Conservation (phyloP, 2,329 filamentous ascomycete genomes). For the Aquanectria penicillioides region DNA sequence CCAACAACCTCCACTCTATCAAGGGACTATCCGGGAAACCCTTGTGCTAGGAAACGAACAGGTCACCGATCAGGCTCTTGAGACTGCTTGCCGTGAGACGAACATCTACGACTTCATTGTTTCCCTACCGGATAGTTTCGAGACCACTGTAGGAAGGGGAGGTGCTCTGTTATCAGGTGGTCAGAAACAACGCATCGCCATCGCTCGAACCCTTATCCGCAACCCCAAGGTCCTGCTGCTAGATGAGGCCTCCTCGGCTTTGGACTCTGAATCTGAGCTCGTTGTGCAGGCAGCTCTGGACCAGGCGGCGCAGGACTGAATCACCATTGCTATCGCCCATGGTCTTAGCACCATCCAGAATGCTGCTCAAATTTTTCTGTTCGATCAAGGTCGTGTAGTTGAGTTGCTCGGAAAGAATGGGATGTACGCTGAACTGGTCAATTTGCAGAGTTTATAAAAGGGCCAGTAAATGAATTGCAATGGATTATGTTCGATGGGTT, state of each 20-base stretch:
- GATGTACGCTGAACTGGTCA: constrained; percentile 2
- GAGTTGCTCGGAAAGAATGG: neutral
- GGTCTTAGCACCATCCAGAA: constrained; percentile 8
- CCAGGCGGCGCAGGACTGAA: constrained; percentile 7
- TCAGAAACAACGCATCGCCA: constrained; percentile 10
- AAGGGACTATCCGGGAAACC: constrained; percentile 61
- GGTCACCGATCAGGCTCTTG: constrained; percentile 46
- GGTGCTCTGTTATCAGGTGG: constrained; percentile 8
- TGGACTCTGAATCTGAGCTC: constrained; percentile 3
- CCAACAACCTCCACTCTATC: constrained; percentile 44
- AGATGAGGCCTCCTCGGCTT: constrained; percentile 6
- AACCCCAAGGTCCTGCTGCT: constrained; percentile 3
- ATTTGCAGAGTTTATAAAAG: constrained; percentile 5
- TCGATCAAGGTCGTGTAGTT: constrained; percentile 6
- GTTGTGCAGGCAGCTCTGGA: constrained; percentile 2
- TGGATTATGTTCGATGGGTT: too few species aligned
- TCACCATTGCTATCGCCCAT: constrained; percentile 4
- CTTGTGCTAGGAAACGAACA: constrained; percentile 54
- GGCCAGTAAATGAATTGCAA: too few species aligned
- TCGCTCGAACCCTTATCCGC: constrained; percentile 7
- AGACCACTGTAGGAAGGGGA: neutral
- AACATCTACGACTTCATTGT: constrained; percentile 11
- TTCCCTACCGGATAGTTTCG: neutral
- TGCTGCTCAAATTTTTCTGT: constrained; percentile 1
- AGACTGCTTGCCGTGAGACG: constrained; percentile 28